Conservation (phyloP, 73 alveolate genomes). For the Blepharisma japonicum region DNA sequence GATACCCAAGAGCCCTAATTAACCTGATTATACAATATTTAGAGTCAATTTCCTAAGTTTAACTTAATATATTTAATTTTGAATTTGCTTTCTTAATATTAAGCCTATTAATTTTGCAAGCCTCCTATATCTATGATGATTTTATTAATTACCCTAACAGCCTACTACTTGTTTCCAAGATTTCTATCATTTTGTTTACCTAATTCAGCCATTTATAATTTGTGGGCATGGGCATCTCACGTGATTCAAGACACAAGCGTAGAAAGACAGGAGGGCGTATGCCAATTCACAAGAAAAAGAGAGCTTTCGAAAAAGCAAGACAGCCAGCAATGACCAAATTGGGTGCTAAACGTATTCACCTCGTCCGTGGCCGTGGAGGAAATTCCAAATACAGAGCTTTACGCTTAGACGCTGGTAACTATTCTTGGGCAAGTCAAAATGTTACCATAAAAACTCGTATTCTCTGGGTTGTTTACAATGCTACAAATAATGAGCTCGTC, state of each 20-base stretch:
- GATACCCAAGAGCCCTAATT: too few species aligned
- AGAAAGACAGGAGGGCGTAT: constrained; percentile 95
- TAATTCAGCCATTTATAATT: too few species aligned
- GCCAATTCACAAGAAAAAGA: constrained; percentile 95
- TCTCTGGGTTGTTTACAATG: constrained; percentile 90
- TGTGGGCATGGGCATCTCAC: constrained; percentile 86
- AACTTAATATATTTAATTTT: too few species aligned
- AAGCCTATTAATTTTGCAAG: too few species aligned
- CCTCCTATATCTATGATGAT: too few species aligned
- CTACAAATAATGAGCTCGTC: constrained; percentile 97
- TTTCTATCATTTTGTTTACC: too few species aligned
- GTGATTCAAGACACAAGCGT: constrained; percentile 95
- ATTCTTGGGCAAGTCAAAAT: constrained; percentile 73
- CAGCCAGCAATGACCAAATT: constrained; percentile 81
- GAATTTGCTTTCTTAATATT: too few species aligned
- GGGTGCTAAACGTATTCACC: too few species aligned
- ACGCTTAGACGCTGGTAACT: constrained; percentile 77
- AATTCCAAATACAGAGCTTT: constrained; percentile 73
- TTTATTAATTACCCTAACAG: too few species aligned
- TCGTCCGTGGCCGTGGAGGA: constrained; percentile 8
- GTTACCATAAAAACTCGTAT: constrained; percentile 70
- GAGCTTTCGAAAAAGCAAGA: constrained; percentile 92
- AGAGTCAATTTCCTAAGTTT: too few species aligned
- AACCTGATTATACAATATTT: too few species aligned
- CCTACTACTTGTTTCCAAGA: too few species aligned